Percentiles rank a stretch among this genome's conserved stretches.
These are phyloP conservation scores for Rasamsonia emersonii DNA, from an alignment of 2,329 filamentous ascomycete genomes.

Conservation along the genomic window DNA sequence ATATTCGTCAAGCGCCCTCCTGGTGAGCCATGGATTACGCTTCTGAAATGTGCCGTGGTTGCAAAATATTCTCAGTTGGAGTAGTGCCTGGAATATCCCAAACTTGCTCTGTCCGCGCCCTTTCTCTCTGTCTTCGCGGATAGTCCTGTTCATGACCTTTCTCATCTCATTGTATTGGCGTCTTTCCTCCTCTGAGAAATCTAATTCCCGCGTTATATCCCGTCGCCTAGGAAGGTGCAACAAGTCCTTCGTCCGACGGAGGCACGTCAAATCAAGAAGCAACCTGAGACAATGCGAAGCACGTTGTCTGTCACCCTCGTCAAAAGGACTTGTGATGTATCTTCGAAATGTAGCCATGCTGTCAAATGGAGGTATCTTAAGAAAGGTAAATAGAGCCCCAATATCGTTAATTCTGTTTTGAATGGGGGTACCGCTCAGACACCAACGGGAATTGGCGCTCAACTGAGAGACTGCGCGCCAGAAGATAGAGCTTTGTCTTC, in stretches of 20 bases:
- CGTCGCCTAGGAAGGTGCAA: conserved; percentile 19
- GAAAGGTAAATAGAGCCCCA: conserved; percentile 43
- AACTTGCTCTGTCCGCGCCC: conserved; percentile 30
- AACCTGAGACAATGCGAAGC: conserved; percentile 17
- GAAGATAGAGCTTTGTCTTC: conserved; percentile 39
- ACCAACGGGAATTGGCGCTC: conserved; percentile 42
- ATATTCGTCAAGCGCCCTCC: conserved; percentile 29
- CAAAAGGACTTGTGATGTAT: conserved; percentile 37
- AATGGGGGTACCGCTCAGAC: conserved; percentile 46
- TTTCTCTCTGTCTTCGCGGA: conserved; percentile 30
- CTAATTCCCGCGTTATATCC: conserved; percentile 18
- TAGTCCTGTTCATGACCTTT: conserved; percentile 29
- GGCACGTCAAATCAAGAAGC: conserved; percentile 23
- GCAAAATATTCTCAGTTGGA: conserved; percentile 42
- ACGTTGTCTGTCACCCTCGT: conserved; percentile 16
- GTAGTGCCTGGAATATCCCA: conserved; percentile 38
- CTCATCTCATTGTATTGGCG: conserved; percentile 28
- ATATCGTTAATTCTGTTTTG: conserved; percentile 48
- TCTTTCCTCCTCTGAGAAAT: conserved; percentile 23
- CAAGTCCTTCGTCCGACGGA: conserved; percentile 14
- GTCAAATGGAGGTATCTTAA: conserved; percentile 36
- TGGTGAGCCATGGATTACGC: conserved; percentile 35
- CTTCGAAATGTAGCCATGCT: conserved; percentile 34
- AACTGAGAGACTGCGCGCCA: conserved; percentile 37
- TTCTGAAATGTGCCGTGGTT: conserved; percentile 45